phyloP scores from a whole-genome alignment of 2,329 filamentous ascomycete genomes.

The Fusarium nelsonii region DNA sequence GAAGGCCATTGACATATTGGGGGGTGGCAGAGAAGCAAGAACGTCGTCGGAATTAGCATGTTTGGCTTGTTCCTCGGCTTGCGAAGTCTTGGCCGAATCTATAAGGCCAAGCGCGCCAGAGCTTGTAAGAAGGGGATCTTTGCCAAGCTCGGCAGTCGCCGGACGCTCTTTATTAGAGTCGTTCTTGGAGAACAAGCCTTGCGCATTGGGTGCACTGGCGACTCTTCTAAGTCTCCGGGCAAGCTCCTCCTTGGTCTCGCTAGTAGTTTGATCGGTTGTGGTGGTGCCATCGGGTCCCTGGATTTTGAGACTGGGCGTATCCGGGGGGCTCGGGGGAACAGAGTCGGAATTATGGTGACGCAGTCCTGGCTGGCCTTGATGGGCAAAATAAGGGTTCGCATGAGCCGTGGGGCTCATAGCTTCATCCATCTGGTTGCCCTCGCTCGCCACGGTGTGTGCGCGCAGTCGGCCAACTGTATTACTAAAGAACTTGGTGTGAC shows the following conservation, averaged over 20 bases:
- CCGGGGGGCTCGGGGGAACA: conserved; percentile 90
- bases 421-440: conserved; percentile 91
- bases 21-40: conserved; percentile 73
- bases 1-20: conserved; percentile 79
- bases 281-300: conserved; percentile 74
- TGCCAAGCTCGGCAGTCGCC: conserved; percentile 86
- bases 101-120: conserved; percentile 57
- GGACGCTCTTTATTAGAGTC: conserved; percentile 74
- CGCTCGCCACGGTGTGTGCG: conserved; percentile 90
- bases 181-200: conserved; percentile 81
- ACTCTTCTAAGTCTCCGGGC: conserved; percentile 93
- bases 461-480: conserved; percentile 87
- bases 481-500: conserved; percentile 90
- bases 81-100: conserved; percentile 47
- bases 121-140: conserved; percentile 76
- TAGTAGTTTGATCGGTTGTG: conserved; percentile 73
- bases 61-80: conserved; percentile 51
- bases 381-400: conserved; percentile 96
- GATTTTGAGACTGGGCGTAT: conserved; percentile 84
- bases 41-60: conserved; percentile 61
- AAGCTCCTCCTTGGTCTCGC: conserved; percentile 90
- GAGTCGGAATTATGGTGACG: conserved; percentile 96
- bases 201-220: conserved; percentile 95
- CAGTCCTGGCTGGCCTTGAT: conserved; percentile 92
- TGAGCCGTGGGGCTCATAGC: conserved; percentile 90